Percentiles rank a stretch among this genome's conserved stretches.
These are phyloP conservation scores for Apiospora kogelbergensis DNA, from an alignment of 2,329 filamentous ascomycete genomes.

Conservation along the genomic window DNA sequence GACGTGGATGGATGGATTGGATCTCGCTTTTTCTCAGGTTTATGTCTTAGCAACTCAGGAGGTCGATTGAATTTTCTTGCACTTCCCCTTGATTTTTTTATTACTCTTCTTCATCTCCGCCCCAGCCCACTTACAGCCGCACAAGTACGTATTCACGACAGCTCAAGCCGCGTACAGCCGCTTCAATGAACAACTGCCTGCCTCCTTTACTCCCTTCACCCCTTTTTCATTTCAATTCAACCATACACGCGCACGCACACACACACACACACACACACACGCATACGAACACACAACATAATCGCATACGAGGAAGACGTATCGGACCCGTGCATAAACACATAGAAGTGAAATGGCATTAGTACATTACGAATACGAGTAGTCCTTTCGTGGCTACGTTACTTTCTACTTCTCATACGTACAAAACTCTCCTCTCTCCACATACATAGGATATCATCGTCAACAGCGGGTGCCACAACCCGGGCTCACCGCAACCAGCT, in stretches of 20 bases:
- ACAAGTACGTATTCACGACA: neutral
- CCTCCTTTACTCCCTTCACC: neutral
- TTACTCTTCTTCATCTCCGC: neutral
- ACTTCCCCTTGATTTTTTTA: neutral
- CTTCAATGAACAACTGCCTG: neutral
- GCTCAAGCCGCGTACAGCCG: neutral
- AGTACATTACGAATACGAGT: neutral
- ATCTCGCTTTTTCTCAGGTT: neutral
- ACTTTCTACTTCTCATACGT: neutral
- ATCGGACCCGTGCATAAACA: neutral
- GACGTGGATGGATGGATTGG: neutral
- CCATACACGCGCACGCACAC: too few species aligned
- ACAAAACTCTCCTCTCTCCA: neutral
- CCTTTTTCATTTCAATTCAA: neutral
- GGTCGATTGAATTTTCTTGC: neutral
- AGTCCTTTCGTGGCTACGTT: neutral
- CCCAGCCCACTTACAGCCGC: neutral
- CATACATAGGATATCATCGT: slow-evolving; percentile 1
- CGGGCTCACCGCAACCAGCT: neutral
- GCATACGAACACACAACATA: neutral
- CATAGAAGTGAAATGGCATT: neutral
- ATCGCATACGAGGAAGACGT: neutral
- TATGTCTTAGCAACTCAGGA: neutral
- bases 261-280: neutral
- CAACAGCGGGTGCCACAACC: neutral